Base-by-base conservation (phyloP, 345 rosid species). In the Syzygium aqueum region DNA sequence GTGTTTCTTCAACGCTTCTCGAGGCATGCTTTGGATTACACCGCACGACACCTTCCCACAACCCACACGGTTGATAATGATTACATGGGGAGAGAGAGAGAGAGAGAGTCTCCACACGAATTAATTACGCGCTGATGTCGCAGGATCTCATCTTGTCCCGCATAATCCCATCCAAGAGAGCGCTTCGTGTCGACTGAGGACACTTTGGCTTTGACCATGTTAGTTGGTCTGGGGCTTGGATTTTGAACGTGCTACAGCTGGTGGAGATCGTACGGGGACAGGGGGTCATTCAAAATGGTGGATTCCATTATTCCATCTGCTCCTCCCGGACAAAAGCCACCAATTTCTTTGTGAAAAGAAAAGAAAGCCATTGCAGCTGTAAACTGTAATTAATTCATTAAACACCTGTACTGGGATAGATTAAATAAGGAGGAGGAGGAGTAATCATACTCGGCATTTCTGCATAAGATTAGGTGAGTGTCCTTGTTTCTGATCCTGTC, bases 221-320 rank as follows among this genome's bases (percentile, higher is more conserved):
- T 73, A 73, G 82, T 73, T 73, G 82, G 82, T 37, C 82, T 37
- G 82, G 56, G 61, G 61, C 50, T 37, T 30, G 85, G 80, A 52
- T 73, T 30, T 77, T 49, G 84, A 27, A 51, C 80, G 84, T 73
- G 43, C 88, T 84, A 91, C 94, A 93, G 94, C 93, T 93, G 95
- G 94, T 90, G 85, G 89, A 59, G 28, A 84, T 56, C 85, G 90
- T 88, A 88, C 89, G 88, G 90, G 89, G 93, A 92, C 92, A 92
- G 86, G 50, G 85, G 92, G 88, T 92, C 90, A 53, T 88, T 87
- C 89, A 82, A 87, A 87, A 91, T 91, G 87, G 92, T 91, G 91
- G 95, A 93, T 92, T 92, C 95, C 95, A 91, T 90, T 93, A 91
- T 92, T 93, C 94, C 88, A 80, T 90, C 4, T 91, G 92, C 90